Percentiles rank a stretch among this genome's conserved stretches.
These are phyloP conservation scores for Aquilaria yunnanensis DNA, from an alignment of 345 rosid species.

Conservation along the genomic window DNA sequence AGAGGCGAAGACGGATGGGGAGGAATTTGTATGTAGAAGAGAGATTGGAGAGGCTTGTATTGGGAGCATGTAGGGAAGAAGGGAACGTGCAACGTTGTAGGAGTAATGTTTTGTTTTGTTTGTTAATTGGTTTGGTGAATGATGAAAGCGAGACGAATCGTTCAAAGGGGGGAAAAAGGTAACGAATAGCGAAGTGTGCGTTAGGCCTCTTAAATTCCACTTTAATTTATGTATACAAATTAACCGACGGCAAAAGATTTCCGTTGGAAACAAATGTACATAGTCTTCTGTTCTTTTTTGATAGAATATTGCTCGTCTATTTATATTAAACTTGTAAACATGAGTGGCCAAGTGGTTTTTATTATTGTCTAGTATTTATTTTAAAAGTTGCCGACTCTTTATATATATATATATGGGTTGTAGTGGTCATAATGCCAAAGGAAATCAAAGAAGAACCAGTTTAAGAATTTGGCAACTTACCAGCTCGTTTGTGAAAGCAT, in stretches of 20 bases:
- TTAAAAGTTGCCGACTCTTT: too few species aligned
- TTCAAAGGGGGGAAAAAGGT: not conserved
- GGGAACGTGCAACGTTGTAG: slow-evolving; percentile 41
- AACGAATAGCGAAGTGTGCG: slow-evolving; percentile 26
- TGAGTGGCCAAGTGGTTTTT: too few species aligned
- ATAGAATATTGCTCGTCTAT: too few species aligned
- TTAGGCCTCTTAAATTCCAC: slow-evolving; percentile 13
- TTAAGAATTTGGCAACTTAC: too few species aligned
- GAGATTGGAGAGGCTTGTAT: slow-evolving; percentile 18
- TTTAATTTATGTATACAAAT: too few species aligned
- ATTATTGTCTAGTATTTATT: too few species aligned
- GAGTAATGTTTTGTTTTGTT: not conserved
- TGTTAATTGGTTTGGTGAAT: not conserved
- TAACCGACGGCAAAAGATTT: not conserved
- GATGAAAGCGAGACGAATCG: slow-evolving; percentile 12
- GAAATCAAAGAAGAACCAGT: too few species aligned
- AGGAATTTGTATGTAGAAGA: slow-evolving; percentile 12
- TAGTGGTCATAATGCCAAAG: too few species aligned
- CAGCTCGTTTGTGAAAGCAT: too few species aligned
- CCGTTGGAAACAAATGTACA: not conserved
- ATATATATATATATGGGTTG: too few species aligned
- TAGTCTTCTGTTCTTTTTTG: too few species aligned
- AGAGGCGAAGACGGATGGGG: not conserved
- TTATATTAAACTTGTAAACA: too few species aligned
- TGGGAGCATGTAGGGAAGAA: slow-evolving; percentile 29